These are phyloP conservation scores for Botryotinia convoluta DNA, from an alignment of 2,329 filamentous ascomycete species.

Conservation along the genomic window DNA sequence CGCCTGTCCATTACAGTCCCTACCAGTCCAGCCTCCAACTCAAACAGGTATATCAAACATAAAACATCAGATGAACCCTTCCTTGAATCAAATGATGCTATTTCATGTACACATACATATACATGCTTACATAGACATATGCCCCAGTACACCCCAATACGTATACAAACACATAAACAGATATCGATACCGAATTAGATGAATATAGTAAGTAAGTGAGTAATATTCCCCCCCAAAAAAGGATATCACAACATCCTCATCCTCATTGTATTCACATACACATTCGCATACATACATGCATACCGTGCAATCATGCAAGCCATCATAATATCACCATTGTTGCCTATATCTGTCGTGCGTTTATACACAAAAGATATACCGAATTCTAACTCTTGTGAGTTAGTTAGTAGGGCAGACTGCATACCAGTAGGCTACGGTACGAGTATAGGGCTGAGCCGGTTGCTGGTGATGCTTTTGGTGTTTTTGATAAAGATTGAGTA, in stretches of 20 bases:
- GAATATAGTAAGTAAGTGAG: not conserved
- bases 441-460: not conserved
- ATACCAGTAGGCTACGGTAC: not conserved
- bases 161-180: not conserved
- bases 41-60: not conserved
- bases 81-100: not conserved
- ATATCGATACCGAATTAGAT: not conserved
- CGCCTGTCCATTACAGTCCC: not conserved
- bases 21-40: not conserved
- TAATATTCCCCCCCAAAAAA: not conserved
- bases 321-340: not conserved
- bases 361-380: not conserved
- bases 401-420: not conserved
- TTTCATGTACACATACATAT: not conserved
- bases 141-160: not conserved
- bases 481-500: not conserved
- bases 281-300: not conserved
- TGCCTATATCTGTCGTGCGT: not conserved
- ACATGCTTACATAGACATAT: not conserved
- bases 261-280: not conserved
- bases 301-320: not conserved
- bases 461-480: not conserved
- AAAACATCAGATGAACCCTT: not conserved
- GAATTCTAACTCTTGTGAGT: accelerated
- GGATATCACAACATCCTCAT: not conserved